phyloP scores from a whole-genome alignment of 352 stramenopile species.

The Phytophthora cajani region DNA sequence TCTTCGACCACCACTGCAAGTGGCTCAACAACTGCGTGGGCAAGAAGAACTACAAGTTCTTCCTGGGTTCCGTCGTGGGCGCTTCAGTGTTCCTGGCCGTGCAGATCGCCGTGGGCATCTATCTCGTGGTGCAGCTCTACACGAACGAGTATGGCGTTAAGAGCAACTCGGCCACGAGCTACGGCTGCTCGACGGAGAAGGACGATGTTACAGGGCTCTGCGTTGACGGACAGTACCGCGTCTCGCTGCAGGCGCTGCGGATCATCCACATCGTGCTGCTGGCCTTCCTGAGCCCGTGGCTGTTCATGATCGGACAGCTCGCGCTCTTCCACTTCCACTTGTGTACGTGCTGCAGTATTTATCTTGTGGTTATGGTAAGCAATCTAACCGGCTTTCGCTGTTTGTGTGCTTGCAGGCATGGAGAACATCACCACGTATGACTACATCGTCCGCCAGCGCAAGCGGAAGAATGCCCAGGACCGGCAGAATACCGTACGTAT shows the following conservation, averaged over 20 bases:
- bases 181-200: constrained; percentile 61
- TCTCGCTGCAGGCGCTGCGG: constrained; percentile 65
- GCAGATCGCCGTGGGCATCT: constrained; percentile 73
- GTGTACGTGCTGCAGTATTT: constrained; percentile 52
- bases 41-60: constrained; percentile 86
- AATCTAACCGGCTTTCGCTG: constrained; percentile 3
- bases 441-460: constrained; percentile 87
- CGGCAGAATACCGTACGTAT: constrained; percentile 79
- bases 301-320: constrained; percentile 82
- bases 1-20: constrained; percentile 98
- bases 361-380: neutral
- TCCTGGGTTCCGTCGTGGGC: constrained; percentile 75
- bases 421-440: constrained; percentile 89
- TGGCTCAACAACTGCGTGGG: constrained; percentile 97
- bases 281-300: constrained; percentile 72
- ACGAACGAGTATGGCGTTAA: constrained; percentile 50
- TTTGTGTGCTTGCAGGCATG: constrained; percentile 47
- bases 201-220: constrained; percentile 57
- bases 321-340: constrained; percentile 86
- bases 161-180: constrained; percentile 61
- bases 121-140: constrained; percentile 65
- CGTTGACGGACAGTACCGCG: constrained; percentile 53
- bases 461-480: constrained; percentile 71
- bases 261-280: constrained; percentile 74
- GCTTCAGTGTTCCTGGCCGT: constrained; percentile 69